Evolutionary conservation across 2,329 filamentous ascomycete species (phyloP), one percentile per base, ranked within the genome.

Genomic region (Aureobasidium leucospermi): DNA sequence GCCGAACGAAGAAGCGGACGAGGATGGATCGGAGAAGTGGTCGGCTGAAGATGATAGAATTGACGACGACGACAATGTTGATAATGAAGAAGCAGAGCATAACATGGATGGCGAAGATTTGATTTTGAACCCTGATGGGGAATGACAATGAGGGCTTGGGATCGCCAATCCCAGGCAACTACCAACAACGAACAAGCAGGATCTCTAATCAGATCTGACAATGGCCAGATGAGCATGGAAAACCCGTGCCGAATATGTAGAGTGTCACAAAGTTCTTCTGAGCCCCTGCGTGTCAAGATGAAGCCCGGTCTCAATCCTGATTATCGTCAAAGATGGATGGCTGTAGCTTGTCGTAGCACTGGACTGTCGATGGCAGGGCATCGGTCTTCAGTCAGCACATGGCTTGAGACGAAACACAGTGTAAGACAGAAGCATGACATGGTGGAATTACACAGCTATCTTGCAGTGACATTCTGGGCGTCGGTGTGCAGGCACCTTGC

Each of bases 101-200:
- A 65, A 70, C 23, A 31, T 10, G 11, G 52, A 70, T 15, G 65
- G 62, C n/a, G 63, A 64, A 31, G 62, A 66, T 15, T 32, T 64
- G 13, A 59, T 70, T 16, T 55, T 70, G 32, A 64, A 66, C 47
- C 68, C 68, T 1, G 68, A 70, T 62, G 68, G 68, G 1, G 68
- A 69, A 59, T 70, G 68, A 70, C 55, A 58, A 57, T 57, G 52
- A 57, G 39, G 42, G 41, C 39, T 43, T 45, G 51, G 51, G 38
- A 52, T 36, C 8, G 15, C 51, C 39, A 43, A 15, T 45, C 39
- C 38, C 28, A 29, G 43, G 51, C 51, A 55, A 16, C 10, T 19
- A 13, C 2, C 34, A 8, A 13, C 13, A 13, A 36, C 34, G 34
- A 42, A 42, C 10, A n/a, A n/a, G 10, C 39, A 3, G 39, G 39